These are phyloP conservation scores for Curvularia verruculosa DNA, from an alignment of 2,329 filamentous ascomycete species.

Conservation along the genomic window DNA sequence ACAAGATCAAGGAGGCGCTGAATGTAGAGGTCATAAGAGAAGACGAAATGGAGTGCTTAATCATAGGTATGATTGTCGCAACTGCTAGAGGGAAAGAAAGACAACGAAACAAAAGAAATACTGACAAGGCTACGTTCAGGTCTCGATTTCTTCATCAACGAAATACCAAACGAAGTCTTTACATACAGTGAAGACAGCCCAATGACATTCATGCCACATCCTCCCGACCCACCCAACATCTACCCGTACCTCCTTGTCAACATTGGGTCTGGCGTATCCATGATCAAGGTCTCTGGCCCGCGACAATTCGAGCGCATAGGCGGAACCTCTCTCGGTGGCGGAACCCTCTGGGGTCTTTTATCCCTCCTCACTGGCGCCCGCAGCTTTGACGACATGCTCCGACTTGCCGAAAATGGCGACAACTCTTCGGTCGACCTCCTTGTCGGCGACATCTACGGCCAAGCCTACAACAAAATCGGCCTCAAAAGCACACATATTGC, in stretches of 20 bases:
- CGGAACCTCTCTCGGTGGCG: conserved; percentile 91
- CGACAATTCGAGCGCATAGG: conserved; percentile 88
- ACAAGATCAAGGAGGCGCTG: conserved; percentile 81
- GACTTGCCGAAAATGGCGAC: conserved; percentile 87
- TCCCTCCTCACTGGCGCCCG: conserved; percentile 90
- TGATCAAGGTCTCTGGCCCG: conserved; percentile 94
- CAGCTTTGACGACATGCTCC: conserved; percentile 97
- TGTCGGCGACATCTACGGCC: conserved; percentile 96
- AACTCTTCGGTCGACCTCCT: conserved; percentile 95
- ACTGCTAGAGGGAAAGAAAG: background rate
- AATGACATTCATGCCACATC: conserved; percentile 83
- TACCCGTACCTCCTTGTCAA: conserved; percentile 98
- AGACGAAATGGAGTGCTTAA: conserved; percentile 98
- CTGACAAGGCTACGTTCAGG: conserved; percentile 58
- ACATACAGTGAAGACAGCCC: conserved; percentile 85
- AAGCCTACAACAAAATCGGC: conserved; percentile 94
- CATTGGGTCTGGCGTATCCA: conserved; percentile 94
- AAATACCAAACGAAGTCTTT: conserved; percentile 96
- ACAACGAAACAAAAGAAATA: no score
- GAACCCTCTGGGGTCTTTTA: conserved; percentile 95
- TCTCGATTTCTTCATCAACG: conserved; percentile 97
- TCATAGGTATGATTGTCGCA: conserved; percentile 70
- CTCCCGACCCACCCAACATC: conserved; percentile 66
- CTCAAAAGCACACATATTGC: conserved; percentile 95
- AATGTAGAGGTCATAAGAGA: conserved; percentile 88